Base-by-base conservation (phyloP, 23 red algal species). In the Agarophyton chilense region DNA sequence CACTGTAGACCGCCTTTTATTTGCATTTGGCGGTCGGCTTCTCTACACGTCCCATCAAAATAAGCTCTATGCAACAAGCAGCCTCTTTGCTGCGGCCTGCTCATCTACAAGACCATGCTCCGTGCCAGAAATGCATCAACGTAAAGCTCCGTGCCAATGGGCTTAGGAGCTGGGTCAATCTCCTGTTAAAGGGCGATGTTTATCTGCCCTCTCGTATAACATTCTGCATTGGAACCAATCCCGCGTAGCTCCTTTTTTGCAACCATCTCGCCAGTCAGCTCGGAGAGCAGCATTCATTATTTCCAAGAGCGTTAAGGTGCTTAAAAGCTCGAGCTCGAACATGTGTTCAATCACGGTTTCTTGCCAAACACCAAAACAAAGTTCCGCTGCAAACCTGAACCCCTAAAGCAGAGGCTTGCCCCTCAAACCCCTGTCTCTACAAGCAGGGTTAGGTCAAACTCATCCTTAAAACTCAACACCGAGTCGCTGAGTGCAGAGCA, bases 271-370 rank as follows among this genome's bases (percentile, higher is more conserved):
- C 56, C 11, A 4, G 22, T 61, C 56, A 29, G 1, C 56, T 61
- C 56, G 21, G 16, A 61, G 56, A 26, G 56, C 56, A 31, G 24
- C 24, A 31, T 61, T 61, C 56, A 61, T 8, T 2, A 31, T 61
- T 61, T 61, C 25, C 56, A 31, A 29, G 56, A 29, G 25, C 56
- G 1, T 11, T 61, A 31, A 1, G 56, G 21, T 28, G 56, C 56
- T 61, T 61, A 61, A 61, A 61, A 61, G 56, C 56, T 61, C 1
- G 21, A 61, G 56, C 56, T 61, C 56, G 21, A 56, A n/a, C 52
- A 14, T 25, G 21, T 61, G 3, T 21, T 10, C 19, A 25, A 26
- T 4, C 17, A 29, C 10, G 4, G 9, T 10, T 24, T 6, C 21
- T 26, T 31, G 10, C 56, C 56, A 25, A 26, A 31, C 6, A 61